Evolutionary conservation across 2,329 filamentous ascomycete genomes (phyloP).

Genomic region (Akanthomyces uredinophilus): DNA sequence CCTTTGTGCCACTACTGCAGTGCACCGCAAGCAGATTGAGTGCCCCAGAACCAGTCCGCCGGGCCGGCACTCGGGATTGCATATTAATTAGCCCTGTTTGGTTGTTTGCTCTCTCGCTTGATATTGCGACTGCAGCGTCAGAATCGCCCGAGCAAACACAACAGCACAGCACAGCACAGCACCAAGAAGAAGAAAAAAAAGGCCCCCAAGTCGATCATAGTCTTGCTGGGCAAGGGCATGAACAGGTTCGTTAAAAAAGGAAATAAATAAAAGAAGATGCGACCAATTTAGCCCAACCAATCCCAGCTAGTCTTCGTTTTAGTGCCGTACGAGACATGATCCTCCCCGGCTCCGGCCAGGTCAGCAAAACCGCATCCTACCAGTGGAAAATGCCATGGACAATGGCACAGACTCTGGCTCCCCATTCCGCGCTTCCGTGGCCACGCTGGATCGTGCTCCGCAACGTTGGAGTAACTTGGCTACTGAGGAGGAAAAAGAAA

Average conservation of each 20-base stretch:
- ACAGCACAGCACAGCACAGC: too few relatives aligned
- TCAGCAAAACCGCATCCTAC: not conserved
- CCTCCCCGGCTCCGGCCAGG: slow-evolving; percentile 6
- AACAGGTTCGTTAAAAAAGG: not conserved
- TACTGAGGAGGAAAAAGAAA: not conserved
- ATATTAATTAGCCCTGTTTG: not conserved
- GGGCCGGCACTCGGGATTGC: not conserved
- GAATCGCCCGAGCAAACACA: too few relatives aligned
- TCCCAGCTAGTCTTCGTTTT: not conserved
- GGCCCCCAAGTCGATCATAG: not conserved
- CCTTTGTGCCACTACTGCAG: not conserved
- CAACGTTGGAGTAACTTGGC: too few relatives aligned
- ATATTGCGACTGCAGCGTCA: too few relatives aligned
- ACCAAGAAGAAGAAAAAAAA: not conserved
- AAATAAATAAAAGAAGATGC: not conserved
- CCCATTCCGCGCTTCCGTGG: too few relatives aligned
- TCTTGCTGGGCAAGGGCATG: not conserved
- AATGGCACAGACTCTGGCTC: not conserved
- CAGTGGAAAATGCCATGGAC: not conserved
- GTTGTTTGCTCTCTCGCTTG: not conserved
- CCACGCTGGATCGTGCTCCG: too few relatives aligned
- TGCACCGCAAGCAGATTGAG: not conserved
- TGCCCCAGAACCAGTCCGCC: slow-evolving; percentile 5
- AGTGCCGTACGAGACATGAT: not conserved
- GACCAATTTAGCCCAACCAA: not conserved